phyloP scores from a whole-genome alignment of 2,329 filamentous ascomycete species.

The Monosporascus sp. region DNA sequence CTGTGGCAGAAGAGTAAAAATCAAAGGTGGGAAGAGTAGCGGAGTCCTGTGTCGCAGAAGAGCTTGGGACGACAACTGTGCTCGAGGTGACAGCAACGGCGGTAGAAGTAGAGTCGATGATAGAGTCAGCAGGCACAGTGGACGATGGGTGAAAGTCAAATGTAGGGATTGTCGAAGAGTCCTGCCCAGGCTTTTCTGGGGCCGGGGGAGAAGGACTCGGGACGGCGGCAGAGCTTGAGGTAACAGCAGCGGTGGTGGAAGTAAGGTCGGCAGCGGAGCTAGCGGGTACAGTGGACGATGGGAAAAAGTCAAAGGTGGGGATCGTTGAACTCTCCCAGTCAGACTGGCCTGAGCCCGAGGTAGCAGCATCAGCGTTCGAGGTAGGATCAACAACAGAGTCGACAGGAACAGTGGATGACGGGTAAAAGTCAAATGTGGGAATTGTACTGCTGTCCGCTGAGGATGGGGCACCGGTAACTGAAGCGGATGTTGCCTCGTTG shows the following conservation, averaged over 20 bases:
- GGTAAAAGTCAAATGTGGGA: neutral
- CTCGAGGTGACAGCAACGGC: too few relatives aligned
- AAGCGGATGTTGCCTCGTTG: too few relatives aligned
- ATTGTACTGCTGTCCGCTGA: neutral
- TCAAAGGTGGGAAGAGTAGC: constrained; percentile 1
- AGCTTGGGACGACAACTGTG: too few relatives aligned
- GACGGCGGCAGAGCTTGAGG: neutral
- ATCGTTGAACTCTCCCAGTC: too few relatives aligned
- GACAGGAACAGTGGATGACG: constrained; percentile 5
- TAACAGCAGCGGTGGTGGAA: neutral
- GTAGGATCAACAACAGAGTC: too few relatives aligned
- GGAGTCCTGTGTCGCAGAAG: too few relatives aligned
- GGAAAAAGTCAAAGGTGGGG: constrained; percentile 3
- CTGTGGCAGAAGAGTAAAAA: neutral
- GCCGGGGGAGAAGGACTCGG: neutral
- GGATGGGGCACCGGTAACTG: too few relatives aligned
- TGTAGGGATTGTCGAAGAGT: neutral
- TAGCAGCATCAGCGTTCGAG: too few relatives aligned
- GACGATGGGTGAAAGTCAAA: neutral
- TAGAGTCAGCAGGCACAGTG: neutral
- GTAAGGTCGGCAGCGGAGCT: neutral
- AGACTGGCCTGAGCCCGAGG: too few relatives aligned
- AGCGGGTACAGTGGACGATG: constrained; percentile 1
- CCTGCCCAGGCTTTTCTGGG: neutral
- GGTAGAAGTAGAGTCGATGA: neutral